These are phyloP conservation scores for Neoascochyta sp. DNA, from an alignment of 2,329 filamentous ascomycete genomes.

Conservation along the genomic window DNA sequence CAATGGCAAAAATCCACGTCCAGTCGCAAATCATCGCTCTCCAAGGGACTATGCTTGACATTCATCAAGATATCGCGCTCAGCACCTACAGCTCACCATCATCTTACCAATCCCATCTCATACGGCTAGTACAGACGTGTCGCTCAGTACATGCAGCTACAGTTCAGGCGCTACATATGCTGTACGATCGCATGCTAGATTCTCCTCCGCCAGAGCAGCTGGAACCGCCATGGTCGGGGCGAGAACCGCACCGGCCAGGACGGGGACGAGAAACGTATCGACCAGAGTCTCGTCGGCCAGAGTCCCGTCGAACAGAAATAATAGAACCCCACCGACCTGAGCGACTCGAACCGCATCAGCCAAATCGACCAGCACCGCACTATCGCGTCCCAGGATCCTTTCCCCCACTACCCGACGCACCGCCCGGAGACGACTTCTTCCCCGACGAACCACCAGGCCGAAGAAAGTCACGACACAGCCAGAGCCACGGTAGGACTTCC, in stretches of 20 bases:
- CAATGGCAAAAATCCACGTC: constrained; percentile 27
- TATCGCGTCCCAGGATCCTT: constrained; percentile 17
- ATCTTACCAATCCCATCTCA: constrained; percentile 26
- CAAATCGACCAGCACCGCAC: constrained; percentile 7
- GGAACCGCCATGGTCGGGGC: no score
- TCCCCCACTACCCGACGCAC: constrained; percentile 6
- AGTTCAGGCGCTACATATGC: constrained; percentile 25
- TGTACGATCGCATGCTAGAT: constrained; percentile 27
- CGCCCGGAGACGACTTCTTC: no score
- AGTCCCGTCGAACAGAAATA: no score
- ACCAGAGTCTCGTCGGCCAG: no score
- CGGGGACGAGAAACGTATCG: no score
- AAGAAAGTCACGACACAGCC: no score
- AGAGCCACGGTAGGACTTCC: no score
- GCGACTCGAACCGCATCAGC: no score
- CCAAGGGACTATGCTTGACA: constrained; percentile 26
- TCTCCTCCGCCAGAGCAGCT: constrained; percentile 2
- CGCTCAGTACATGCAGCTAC: constrained; percentile 24
- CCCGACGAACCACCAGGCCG: no score
- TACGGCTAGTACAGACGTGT: constrained; percentile 24
- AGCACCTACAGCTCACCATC: constrained; percentile 20
- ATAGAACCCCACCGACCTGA: no score
- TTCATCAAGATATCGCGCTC: constrained; percentile 27
- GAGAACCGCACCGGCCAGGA: no score
- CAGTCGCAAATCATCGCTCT: constrained; percentile 33